phyloP scores from a whole-genome alignment of 1,139 yeast species.

The Debaryomycetaceae sp. region DNA sequence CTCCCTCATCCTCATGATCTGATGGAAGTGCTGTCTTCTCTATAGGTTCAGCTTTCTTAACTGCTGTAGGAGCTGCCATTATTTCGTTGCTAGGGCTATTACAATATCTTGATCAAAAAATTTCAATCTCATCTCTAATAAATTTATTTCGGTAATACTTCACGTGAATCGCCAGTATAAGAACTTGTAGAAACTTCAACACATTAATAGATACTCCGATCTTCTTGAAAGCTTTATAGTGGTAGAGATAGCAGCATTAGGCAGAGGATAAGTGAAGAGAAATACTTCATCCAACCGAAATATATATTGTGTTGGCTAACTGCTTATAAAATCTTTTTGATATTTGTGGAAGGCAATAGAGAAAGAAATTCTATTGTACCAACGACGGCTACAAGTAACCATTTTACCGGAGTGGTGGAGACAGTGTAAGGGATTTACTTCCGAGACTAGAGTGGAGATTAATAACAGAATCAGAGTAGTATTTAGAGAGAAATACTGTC shows the following conservation, averaged over 20 bases:
- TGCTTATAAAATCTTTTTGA: not conserved
- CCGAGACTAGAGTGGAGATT: too few relatives aligned
- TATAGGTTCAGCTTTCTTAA: constrained; percentile 20
- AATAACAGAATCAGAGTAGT: too few relatives aligned
- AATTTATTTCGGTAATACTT: not conserved
- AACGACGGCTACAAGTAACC: not conserved
- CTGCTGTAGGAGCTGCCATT: constrained; percentile 79
- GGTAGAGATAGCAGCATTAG: too few relatives aligned
- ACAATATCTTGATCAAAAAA: constrained; percentile 1
- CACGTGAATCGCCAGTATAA: not conserved
- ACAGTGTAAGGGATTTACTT: too few relatives aligned
- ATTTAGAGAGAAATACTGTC: too few relatives aligned
- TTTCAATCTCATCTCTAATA: constrained; percentile 1
- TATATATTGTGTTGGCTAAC: too few relatives aligned
- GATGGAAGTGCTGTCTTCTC: constrained; percentile 5
- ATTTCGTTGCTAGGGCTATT: constrained; percentile 1
- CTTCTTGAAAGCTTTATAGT: too few relatives aligned
- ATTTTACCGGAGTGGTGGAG: too few relatives aligned
- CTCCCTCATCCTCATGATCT: constrained; percentile 45
- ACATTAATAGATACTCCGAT: too few relatives aligned
- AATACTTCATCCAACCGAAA: too few relatives aligned
- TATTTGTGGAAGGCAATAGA: not conserved
- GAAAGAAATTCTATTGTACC: not conserved
- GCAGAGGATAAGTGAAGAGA: too few relatives aligned
- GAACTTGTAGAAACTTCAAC: not conserved